phyloP scores from a whole-genome alignment of 768 basidiomycete genomes.

The Lactarius vividus region DNA sequence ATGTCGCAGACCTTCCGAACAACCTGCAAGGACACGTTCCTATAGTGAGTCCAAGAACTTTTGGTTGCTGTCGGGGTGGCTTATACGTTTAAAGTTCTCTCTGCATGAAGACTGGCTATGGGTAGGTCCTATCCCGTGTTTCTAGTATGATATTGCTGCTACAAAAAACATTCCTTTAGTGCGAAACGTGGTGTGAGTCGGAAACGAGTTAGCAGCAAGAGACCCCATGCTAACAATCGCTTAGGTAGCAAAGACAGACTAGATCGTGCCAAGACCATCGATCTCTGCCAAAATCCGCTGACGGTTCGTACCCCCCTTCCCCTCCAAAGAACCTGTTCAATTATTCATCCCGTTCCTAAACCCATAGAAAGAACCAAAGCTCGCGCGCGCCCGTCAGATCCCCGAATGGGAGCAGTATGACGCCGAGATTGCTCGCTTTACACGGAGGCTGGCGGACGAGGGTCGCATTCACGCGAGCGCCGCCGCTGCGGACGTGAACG shows the following conservation, averaged over 20 bases:
- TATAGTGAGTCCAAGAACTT: conserved; percentile 58
- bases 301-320: conserved; percentile 54
- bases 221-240: background rate
- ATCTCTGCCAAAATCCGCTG: conserved; percentile 94
- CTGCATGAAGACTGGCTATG: conserved; percentile 94
- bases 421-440: conserved; percentile 81
- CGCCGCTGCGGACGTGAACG: conserved; percentile 66
- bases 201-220: background rate
- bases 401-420: conserved; percentile 99
- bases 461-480: conserved; percentile 68
- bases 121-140: conserved; percentile 48
- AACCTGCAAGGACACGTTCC: conserved; percentile 90
- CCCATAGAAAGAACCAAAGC: conserved; percentile 93
- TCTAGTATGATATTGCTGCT: background rate
- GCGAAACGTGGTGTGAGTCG: conserved; percentile 95
- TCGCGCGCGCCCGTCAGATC: conserved; percentile 88
- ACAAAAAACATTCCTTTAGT: conserved; percentile 43
- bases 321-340: too few relatives aligned
- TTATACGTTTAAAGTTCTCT: conserved; percentile 56
- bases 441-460: conserved; percentile 63
- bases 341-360: background rate
- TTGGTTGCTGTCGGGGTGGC: conserved; percentile 15
- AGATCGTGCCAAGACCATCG: conserved; percentile 82
- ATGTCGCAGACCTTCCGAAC: conserved; percentile 80
- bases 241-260: conserved; percentile 80